Evolutionary conservation across 495 filamentous ascomycete genomes (phyloP).

Genomic region (Penicillium crystallinum): DNA sequence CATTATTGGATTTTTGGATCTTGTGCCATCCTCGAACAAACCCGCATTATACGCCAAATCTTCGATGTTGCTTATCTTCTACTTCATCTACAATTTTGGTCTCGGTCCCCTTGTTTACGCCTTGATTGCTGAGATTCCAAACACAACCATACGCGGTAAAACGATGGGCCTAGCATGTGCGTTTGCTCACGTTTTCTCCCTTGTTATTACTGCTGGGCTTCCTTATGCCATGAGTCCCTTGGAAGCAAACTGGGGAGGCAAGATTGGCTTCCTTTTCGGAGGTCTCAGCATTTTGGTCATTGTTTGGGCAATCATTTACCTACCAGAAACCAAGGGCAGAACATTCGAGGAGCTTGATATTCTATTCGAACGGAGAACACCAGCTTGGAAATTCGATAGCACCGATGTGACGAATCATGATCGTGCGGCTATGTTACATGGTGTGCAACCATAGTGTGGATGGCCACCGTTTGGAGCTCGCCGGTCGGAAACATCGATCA

Average conservation of each 20-base stretch:
- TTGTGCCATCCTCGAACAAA: constrained; percentile 36
- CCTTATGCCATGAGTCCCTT: constrained; percentile 64
- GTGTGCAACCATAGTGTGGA: not conserved
- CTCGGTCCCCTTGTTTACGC: constrained; percentile 61
- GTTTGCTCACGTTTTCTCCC: constrained; percentile 50
- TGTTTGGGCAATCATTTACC: constrained; percentile 47
- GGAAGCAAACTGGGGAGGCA: constrained; percentile 56
- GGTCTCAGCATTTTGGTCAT: constrained; percentile 41
- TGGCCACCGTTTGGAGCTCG: too few relatives aligned
- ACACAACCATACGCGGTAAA: constrained; percentile 53
- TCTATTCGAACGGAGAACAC: constrained; percentile 47
- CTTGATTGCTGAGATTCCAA: constrained; percentile 57
- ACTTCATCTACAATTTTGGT: constrained; percentile 53
- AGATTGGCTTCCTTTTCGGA: constrained; percentile 63
- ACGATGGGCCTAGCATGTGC: constrained; percentile 61
- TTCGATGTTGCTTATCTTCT: constrained; percentile 54
- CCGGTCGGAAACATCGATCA: too few relatives aligned
- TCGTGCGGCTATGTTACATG: not conserved
- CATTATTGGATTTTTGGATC: constrained; percentile 55
- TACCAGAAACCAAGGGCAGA: constrained; percentile 58
- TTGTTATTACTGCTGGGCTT: constrained; percentile 59
- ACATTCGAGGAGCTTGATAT: constrained; percentile 58
- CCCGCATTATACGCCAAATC: constrained; percentile 48
- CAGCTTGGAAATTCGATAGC: constrained; percentile 25
- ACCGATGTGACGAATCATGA: not conserved